Evolutionary conservation across 2,329 filamentous ascomycete species (phyloP).

Genomic region (Coleophoma crateriformis): DNA sequence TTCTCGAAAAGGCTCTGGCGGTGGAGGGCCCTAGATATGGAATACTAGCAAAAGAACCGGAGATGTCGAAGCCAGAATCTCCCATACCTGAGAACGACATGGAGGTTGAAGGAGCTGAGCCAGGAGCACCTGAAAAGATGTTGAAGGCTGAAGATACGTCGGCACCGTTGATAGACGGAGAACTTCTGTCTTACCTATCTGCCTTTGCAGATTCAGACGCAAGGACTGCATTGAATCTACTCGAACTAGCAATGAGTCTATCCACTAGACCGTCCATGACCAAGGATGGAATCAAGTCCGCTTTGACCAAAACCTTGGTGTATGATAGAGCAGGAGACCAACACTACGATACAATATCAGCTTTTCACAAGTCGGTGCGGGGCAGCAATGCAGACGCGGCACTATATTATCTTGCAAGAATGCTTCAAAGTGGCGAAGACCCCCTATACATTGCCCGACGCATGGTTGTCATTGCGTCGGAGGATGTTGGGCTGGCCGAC

Average conservation of each 20-base stretch:
- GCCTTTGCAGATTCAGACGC: constrained; percentile 90
- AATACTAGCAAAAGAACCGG: no score
- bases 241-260: constrained; percentile 82
- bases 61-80: no score
- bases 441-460: constrained; percentile 87
- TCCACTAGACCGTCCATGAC: constrained; percentile 61
- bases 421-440: constrained; percentile 94
- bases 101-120: no score
- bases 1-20: constrained; percentile 69
- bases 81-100: no score
- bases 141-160: constrained; percentile 10
- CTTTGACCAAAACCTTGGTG: constrained; percentile 85
- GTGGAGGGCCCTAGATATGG: constrained; percentile 41
- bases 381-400: constrained; percentile 82
- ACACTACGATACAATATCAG: constrained; percentile 96
- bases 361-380: constrained; percentile 92
- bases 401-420: constrained; percentile 90
- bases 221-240: constrained; percentile 83
- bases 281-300: constrained; percentile 70
- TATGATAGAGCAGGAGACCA: constrained; percentile 95
- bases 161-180: constrained; percentile 63
- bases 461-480: constrained; percentile 90
- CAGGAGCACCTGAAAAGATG: no score
- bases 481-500: constrained; percentile 89
- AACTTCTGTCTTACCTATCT: constrained; percentile 76